These are phyloP conservation scores for Echeveria elegans DNA, from an alignment of 164 flowering plant species.

Conservation along the genomic window DNA sequence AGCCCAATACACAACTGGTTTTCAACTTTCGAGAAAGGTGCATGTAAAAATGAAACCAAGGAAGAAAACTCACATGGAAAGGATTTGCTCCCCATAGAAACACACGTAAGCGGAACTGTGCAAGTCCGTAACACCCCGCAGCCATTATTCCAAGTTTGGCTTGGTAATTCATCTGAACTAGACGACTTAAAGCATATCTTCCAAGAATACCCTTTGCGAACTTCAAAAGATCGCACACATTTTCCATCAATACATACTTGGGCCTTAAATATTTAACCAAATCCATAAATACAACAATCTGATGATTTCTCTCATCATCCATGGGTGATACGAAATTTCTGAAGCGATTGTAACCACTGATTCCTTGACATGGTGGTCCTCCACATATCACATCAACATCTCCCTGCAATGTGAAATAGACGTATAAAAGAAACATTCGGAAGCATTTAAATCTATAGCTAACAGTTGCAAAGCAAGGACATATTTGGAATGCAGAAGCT, in stretches of 20 bases:
- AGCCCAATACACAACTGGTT: background rate
- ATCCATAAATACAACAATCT: conserved; percentile 51
- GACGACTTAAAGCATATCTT: conserved; percentile 47
- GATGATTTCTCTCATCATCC: conserved; percentile 51
- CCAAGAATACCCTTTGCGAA: conserved; percentile 45
- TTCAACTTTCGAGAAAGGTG: background rate
- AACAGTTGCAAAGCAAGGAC: too few species aligned
- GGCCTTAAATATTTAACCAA: conserved; percentile 46
- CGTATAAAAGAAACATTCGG: background rate
- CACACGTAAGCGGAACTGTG: conserved; percentile 49
- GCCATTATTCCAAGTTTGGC: conserved; percentile 57
- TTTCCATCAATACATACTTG: conserved; percentile 52
- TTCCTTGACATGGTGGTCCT: conserved; percentile 69
- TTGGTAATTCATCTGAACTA: conserved; percentile 55
- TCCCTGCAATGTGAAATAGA: conserved; percentile 29
- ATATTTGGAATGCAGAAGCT: too few species aligned
- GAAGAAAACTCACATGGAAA: conserved; percentile 26
- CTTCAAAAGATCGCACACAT: conserved; percentile 46
- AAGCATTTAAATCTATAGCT: background rate
- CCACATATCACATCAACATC: conserved; percentile 60
- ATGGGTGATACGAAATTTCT: conserved; percentile 42
- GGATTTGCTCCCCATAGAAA: conserved; percentile 57
- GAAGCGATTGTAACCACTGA: conserved; percentile 46
- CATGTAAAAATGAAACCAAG: background rate
- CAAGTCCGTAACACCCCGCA: conserved; percentile 62